Evolutionary conservation across 2,329 filamentous ascomycete genomes (phyloP), one percentile per base, ranked within the genome.

Genomic region (Aspergillus melleus): DNA sequence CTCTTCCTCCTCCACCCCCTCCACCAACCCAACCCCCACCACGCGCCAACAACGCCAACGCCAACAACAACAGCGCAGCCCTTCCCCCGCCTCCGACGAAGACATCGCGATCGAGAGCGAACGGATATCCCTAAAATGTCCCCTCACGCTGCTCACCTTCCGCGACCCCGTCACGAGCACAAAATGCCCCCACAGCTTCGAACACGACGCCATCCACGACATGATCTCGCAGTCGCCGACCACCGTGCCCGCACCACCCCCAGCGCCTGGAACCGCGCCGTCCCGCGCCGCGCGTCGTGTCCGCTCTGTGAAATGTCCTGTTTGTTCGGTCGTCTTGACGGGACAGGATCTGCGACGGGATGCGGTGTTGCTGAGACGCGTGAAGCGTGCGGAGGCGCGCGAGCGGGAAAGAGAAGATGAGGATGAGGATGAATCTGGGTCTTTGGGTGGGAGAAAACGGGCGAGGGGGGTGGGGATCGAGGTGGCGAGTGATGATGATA

Each of bases 141-240:
- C 81, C 0, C 66, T 83, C 24, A 83, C 81, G 1, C 71, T 82
- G 2, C 74, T 74, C 20, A 68, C 70, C 3, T 83, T 80, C 71
- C 65, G 66, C 6, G 74, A 81, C 57, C 81, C 81, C 0, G 75
- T 83, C 2, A 81, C 75, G 5, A 81, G 77, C 62, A 77, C 72
- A 1, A 80, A 80, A 67, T 83, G 81, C 61, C 79, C 77, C 0
- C 81, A 83, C 63, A 80, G 74, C 52, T 83, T 83, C 65, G 81
- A 83, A 64, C 76, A 73, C 19, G 61, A 67, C 2, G 81, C 80
- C 1, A 82, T 83, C 59, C 59, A 74, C 16, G 68, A 71, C 16
- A 80, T 83, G 76, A 77, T 83, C 36, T 53, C 58, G 0, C 66
- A 66, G 11, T 78, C 75, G 47, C 39, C 44, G 30, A 67, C 63